Percentiles rank a stretch among this genome's conserved stretches.
Conservation (phyloP, 2,329 filamentous ascomycete genomes). For the Beauveria brongniartii region DNA sequence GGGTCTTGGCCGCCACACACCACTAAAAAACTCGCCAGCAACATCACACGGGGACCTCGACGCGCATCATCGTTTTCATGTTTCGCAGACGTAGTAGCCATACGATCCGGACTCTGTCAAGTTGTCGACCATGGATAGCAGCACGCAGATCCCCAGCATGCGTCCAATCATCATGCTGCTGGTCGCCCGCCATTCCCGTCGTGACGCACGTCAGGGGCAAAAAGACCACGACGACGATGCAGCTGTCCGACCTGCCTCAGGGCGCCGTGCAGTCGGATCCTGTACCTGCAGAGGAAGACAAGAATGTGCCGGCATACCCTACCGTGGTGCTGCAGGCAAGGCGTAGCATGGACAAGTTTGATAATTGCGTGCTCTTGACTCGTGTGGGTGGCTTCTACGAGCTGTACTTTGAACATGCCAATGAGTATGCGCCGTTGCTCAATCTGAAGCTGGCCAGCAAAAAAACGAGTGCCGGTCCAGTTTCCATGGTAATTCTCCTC, state of each 20-base stretch:
- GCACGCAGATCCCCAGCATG: not conserved
- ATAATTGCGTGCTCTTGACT: constrained; percentile 84
- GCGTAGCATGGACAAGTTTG: constrained; percentile 84
- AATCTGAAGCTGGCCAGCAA: constrained; percentile 81
- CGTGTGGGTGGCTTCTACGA: constrained; percentile 96
- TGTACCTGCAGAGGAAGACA: constrained; percentile 27
- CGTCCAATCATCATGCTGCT: not conserved
- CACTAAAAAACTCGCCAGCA: not conserved
- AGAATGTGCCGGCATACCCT: constrained; percentile 56
- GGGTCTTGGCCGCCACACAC: not conserved
- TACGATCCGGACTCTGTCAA: not conserved
- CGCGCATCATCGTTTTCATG: not conserved
- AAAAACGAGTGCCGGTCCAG: constrained; percentile 67
- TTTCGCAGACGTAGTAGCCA: not conserved
- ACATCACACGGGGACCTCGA: not conserved
- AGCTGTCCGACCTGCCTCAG: constrained; percentile 49
- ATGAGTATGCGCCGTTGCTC: constrained; percentile 76
- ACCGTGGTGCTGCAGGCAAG: constrained; percentile 82
- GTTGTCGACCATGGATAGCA: not conserved
- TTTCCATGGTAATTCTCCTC: constrained; percentile 64
- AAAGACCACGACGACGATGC: constrained; percentile 46
- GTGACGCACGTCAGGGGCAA: constrained; percentile 32
- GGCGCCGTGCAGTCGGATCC: constrained; percentile 31
- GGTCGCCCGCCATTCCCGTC: not conserved
- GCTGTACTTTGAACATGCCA: constrained; percentile 93